A percentile compares a stretch with the other conserved stretches of the same genome.
phyloP scores from a whole-genome alignment of 331 rosid species.

The Rosa hybrid region DNA sequence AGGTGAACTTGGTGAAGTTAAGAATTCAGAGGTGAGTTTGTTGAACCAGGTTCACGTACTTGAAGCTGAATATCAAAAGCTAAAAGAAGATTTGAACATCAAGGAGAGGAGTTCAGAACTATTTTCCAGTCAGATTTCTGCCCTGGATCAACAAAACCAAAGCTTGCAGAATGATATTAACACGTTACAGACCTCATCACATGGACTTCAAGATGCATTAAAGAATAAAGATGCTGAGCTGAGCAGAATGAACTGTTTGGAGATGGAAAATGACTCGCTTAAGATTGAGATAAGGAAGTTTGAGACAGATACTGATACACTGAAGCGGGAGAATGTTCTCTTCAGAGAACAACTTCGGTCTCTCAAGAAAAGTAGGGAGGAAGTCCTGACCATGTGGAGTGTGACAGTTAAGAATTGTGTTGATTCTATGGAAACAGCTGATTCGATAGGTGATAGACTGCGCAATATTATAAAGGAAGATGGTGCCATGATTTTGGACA shows the following conservation, averaged over 20 bases:
- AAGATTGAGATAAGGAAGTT: slow-evolving; percentile 31
- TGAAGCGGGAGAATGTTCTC: slow-evolving; percentile 48
- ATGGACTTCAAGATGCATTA: slow-evolving; percentile 43
- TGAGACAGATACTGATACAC: slow-evolving; percentile 25
- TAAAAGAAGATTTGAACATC: slow-evolving; percentile 38
- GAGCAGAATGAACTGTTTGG: slow-evolving; percentile 39
- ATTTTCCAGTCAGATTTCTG: slow-evolving; percentile 40
- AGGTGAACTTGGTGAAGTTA: slow-evolving; percentile 48
- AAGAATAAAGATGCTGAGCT: slow-evolving; percentile 47
- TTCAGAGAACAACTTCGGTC: slow-evolving; percentile 34
- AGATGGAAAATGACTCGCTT: slow-evolving; percentile 39
- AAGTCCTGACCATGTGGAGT: slow-evolving; percentile 33
- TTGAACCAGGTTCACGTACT: slow-evolving; percentile 43
- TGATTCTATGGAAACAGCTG: slow-evolving; percentile 34
- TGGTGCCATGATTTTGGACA: slow-evolving; percentile 25
- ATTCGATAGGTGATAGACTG: slow-evolving; percentile 27
- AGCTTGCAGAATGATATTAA: slow-evolving; percentile 37
- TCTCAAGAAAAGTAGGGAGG: slow-evolving; percentile 34
- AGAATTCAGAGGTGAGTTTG: slow-evolving; percentile 42
- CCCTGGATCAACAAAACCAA: slow-evolving; percentile 45
- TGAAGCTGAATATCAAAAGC: slow-evolving; percentile 50
- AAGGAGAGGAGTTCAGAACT: slow-evolving; percentile 47
- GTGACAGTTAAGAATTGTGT: slow-evolving; percentile 28
- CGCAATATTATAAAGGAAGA: slow-evolving; percentile 29
- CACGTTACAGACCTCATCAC: slow-evolving; percentile 40